These are phyloP conservation scores for Apiospora saccharicola DNA, from an alignment of 2,329 filamentous ascomycete genomes.

Conservation along the genomic window DNA sequence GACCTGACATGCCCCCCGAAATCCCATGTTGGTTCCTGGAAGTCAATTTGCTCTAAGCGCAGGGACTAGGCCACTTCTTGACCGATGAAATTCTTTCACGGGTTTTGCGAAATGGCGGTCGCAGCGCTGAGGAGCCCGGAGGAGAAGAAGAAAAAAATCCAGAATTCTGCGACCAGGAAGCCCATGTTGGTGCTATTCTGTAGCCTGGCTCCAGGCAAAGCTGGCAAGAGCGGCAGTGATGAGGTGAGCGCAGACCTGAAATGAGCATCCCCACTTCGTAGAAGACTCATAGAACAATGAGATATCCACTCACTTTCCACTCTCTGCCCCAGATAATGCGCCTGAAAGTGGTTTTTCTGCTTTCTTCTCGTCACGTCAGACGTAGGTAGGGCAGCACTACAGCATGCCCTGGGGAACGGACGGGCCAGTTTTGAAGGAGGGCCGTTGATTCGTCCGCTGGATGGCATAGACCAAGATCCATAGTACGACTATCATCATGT, in stretches of 20 bases:
- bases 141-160: neutral
- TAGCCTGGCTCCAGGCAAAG: constrained; percentile 18
- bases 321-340: constrained; percentile 21
- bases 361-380: constrained; percentile 21
- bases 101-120: constrained; percentile 16
- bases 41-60: constrained; percentile 20
- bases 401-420: constrained; percentile 18
- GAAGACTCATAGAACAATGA: constrained; percentile 34
- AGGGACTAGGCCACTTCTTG: constrained; percentile 8
- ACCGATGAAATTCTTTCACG: constrained; percentile 11
- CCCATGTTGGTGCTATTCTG: constrained; percentile 20
- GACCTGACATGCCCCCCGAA: neutral
- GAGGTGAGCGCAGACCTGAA: constrained; percentile 16
- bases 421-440: neutral
- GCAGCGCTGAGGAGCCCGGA: neutral
- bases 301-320: constrained; percentile 20
- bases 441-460: neutral
- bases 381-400: constrained; percentile 19
- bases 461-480: constrained; percentile 13
- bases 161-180: constrained; percentile 16
- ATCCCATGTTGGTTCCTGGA: constrained; percentile 6
- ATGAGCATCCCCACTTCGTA: constrained; percentile 32
- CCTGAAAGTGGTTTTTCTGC: constrained; percentile 17
- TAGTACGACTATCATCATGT: constrained; percentile 16
- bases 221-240: constrained; percentile 21